Evolutionary conservation across 768 basidiomycete species (phyloP), one percentile per base, ranked within the genome.

Genomic region (Hericium erinaceus): DNA sequence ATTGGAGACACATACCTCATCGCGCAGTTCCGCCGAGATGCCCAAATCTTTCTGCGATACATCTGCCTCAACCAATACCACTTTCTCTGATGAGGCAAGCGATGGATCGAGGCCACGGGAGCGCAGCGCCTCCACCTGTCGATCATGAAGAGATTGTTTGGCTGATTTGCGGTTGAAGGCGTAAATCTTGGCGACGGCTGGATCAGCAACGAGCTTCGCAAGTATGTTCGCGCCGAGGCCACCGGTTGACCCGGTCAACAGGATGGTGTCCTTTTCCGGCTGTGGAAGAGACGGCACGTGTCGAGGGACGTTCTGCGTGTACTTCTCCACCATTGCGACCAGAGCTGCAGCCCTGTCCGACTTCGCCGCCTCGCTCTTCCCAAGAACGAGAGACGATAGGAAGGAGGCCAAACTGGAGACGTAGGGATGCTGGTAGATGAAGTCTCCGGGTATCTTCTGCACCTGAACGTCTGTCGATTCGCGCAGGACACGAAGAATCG

Each of bases 41-140:
- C 53, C 57, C 26, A 65, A 55, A 22, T 18, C 13, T 2, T 59
- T 56, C 28, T 24, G 28, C 20, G 33, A 54, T 20, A 64, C 38
- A 39, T 65, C 61, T 37, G 62, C 66, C 50, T 65, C 66, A 26
- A 67, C 39, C 38, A 59, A 60, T 16, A 62, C 52, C 7, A 66
- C 40, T 59, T 66, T 67, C 22, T 41, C 11, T 7, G 60, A 62
- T 2, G 58, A 28, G 20, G 66, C 39, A 6, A 64, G n/a, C 6
- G 16, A 16, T 4, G 37, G 6, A 37, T 57, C 56, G 9, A 57
- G 46, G 33, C 49, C 56, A 16, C 48, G 46, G 24, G 22, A 20
- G 18, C 18, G 13, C n/a, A 53, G 33, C 48, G 38, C 50, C 38
- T 13, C 22, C 11, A 13, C n/a, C 22, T 57, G 56, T 20, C 56